These are phyloP conservation scores for Yamadazyma laniorum DNA, from an alignment of 805 yeast genomes.

Conservation along the genomic window DNA sequence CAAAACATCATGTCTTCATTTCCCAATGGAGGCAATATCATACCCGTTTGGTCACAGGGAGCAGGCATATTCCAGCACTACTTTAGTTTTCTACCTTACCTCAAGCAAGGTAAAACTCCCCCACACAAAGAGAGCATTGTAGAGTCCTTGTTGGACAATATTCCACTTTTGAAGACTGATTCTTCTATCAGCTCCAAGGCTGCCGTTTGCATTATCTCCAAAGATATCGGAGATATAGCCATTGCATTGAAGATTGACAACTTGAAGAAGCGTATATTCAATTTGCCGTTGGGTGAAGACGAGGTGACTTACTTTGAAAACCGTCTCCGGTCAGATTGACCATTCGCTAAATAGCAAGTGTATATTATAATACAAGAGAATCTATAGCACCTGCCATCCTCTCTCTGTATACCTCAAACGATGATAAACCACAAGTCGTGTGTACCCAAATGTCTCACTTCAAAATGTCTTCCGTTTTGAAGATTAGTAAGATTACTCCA, in stretches of 20 bases:
- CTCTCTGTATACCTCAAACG: too few species aligned
- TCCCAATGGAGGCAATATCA: constrained; percentile 39
- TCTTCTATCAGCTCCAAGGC: constrained; percentile 37
- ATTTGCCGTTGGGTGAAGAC: constrained; percentile 46
- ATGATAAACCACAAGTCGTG: too few species aligned
- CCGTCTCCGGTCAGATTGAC: too few species aligned
- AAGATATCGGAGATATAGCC: constrained; percentile 43
- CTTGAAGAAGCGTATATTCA: constrained; percentile 18
- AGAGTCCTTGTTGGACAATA: constrained; percentile 42
- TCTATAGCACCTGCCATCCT: too few species aligned
- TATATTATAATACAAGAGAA: too few species aligned
- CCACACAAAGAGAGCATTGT: constrained; percentile 16
- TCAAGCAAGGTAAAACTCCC: constrained; percentile 4
- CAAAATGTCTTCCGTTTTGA: too few species aligned
- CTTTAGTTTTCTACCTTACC: constrained; percentile 27
- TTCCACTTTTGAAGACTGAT: constrained; percentile 38
- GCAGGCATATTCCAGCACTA: constrained; percentile 58
- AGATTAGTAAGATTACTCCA: too few species aligned
- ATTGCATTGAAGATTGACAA: constrained; percentile 19
- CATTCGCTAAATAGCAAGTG: too few species aligned
- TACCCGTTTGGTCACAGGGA: constrained; percentile 54
- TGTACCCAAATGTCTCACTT: too few species aligned
- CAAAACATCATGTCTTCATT: constrained; percentile 39
- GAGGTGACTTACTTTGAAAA: constrained; percentile 36
- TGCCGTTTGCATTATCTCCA: constrained; percentile 54